Evolutionary conservation across 805 yeast genomes (phyloP), one percentile per base, ranked within the genome.

Genomic region (Cyberlindnera euphorbiiphila): DNA sequence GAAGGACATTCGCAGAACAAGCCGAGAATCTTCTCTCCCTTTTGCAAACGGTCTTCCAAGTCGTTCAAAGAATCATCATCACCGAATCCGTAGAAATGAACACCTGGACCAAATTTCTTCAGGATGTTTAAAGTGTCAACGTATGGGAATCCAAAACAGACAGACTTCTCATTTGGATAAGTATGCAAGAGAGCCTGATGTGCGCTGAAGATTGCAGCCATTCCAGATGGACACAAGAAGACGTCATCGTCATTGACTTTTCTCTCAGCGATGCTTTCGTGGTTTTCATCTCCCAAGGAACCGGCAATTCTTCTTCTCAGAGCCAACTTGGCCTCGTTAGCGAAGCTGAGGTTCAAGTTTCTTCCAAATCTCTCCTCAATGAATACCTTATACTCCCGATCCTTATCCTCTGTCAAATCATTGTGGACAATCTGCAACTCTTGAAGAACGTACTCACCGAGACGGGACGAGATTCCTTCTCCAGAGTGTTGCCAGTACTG

Each of bases 401-500:
- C 73, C 12, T 54, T 61, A 29, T 57, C 49, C 35, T 51, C 54
- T 16, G 49, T 45, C 9, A 45, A 35, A 15, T 54, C 50, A 20
- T 47, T 59, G 47, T 63, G 62, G 35, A 62, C 57, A 45, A 59
- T 51, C 55, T 71, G 50, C 51, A 83, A 62, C 55, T 78, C 85
- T 43, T 76, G 77, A 42, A 83, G 61, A 32, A 85, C 78, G 53
- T 86, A 93, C 60, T 89, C 96, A 1, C 88, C 97, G 57, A 81
- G 65, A 51, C 98, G 69, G 24, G 96, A 85, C 12, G 96, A 85
- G 19, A 93, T 75, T n/a, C 96, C 96, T 60, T 91, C 97, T 19
- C 99, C 99, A 0, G 95, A 69, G 54, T 89, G 96, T 59, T 91
- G 97, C 98, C 98, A 93, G 63, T 86, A 93, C 51, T 78, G 78